These are phyloP conservation scores for Trichoderma gracile DNA, from an alignment of 2,329 filamentous ascomycete genomes.

Conservation along the genomic window DNA sequence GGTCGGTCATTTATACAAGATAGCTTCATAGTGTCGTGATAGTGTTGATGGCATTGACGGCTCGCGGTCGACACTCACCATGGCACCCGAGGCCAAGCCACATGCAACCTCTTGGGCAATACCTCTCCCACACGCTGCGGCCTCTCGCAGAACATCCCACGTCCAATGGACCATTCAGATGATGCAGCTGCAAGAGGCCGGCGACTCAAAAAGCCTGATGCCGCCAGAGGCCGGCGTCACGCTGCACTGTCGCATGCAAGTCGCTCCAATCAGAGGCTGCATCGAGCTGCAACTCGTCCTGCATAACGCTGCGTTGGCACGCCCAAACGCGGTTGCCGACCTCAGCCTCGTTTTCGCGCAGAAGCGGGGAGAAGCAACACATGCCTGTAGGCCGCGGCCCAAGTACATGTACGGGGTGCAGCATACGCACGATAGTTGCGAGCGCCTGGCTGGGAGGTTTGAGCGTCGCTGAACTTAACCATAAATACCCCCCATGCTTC, in stretches of 20 bases:
- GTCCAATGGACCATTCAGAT: not conserved
- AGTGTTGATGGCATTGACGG: too few species aligned
- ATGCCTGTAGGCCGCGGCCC: not conserved
- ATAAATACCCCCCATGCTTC: not conserved
- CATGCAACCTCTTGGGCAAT: not conserved
- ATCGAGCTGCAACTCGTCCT: not conserved
- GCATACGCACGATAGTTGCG: too few species aligned
- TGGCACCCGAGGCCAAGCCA: not conserved
- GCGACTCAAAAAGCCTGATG: not conserved
- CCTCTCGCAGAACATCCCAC: not conserved
- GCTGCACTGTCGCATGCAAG: not conserved
- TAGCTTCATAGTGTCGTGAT: too few species aligned
- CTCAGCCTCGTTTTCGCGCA: not conserved
- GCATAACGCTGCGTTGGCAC: not conserved
- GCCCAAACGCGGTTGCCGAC: not conserved
- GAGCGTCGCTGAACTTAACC: not conserved
- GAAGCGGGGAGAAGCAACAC: not conserved
- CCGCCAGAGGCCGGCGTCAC: constrained; percentile 4
- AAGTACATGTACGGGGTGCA: too few species aligned
- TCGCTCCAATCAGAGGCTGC: constrained; percentile 10
- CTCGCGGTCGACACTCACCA: not conserved
- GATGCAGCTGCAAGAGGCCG: constrained; percentile 1
- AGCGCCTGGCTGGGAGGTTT: too few species aligned
- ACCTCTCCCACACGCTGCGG: not conserved
- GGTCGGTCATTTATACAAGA: too few species aligned